A percentile compares a stretch with the other conserved stretches of the same genome.
These are phyloP conservation scores for Selenicereus undatus DNA, from an alignment of 148 eudicot genomes.

Conservation along the genomic window DNA sequence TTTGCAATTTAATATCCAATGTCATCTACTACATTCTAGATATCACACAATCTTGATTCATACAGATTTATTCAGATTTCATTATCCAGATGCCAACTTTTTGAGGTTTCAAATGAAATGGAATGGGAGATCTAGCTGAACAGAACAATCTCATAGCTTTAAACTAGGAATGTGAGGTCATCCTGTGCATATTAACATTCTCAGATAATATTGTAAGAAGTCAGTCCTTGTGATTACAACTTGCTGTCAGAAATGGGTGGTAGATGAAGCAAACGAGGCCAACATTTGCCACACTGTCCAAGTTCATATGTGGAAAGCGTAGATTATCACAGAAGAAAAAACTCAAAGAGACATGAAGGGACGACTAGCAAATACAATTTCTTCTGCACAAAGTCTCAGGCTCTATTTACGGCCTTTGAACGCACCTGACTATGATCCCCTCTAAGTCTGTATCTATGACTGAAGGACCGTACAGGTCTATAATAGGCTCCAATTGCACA, in stretches of 20 bases:
- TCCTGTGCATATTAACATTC: background rate
- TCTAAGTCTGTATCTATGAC: constrained; percentile 76
- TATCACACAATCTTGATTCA: too few relatives aligned
- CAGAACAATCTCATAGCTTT: background rate
- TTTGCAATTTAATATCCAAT: background rate
- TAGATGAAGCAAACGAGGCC: too few relatives aligned
- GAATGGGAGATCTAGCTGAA: background rate
- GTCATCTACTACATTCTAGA: background rate
- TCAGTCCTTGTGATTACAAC: too few relatives aligned
- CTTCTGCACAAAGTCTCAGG: background rate
- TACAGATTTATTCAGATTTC: background rate
- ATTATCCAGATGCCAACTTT: background rate
- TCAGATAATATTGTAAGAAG: background rate
- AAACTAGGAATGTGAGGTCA: too few relatives aligned
- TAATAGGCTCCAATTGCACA: constrained; percentile 75
- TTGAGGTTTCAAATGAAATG: background rate
- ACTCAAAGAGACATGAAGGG: too few relatives aligned
- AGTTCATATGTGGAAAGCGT: too few relatives aligned
- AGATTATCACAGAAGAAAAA: too few relatives aligned
- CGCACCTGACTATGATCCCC: constrained; percentile 87
- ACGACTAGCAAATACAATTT: too few relatives aligned
- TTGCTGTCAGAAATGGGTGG: too few relatives aligned
- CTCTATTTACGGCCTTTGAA: background rate
- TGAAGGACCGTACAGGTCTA: constrained; percentile 89
- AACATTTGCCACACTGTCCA: too few relatives aligned